Evolutionary conservation across 805 yeast species (phyloP), one percentile per base, ranked within the genome.

Genomic region (Starmerella khaoyaiensis): DNA sequence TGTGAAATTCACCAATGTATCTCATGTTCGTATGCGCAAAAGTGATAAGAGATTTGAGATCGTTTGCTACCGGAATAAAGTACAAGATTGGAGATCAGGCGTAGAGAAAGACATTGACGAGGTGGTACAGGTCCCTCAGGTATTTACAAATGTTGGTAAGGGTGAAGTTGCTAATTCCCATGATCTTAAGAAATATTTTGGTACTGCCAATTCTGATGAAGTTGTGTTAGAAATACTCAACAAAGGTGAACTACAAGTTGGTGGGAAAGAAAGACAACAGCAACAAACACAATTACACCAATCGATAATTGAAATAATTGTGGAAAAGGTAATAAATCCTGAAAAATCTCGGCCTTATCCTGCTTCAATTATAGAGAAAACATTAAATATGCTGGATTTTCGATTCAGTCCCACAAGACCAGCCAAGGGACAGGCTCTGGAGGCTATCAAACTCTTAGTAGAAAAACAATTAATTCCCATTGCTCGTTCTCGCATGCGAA

Each of bases 51-150:
- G 95, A 47, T 90, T 84, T 51, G 98, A 90, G 59, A 71, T 90
- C 31, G 97, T 97, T 0, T 90, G 98, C 54, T 90, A 90, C 57
- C 94, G 82, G 54, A 90, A 90, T 53, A 90, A 90, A 55, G 95
- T 90, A 4, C 97, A 87, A 57, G 98, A 90, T 57, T 90, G 84
- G 74, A 68, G 96, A 49, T 69, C 72, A 44, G 80, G 79, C 41
- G 74, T 81, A 5, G 98, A 90, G 54, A 87, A 82, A 49, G 95
- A 90, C 55, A 57, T 90, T 7, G 97, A 90, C 61, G 98, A 90
- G 55, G 98, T 90, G 2, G 64, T 90, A 25, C 98, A 90, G 57
- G 83, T 90, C 36, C 94, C 84, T n/a, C 94, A 80, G 57, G 93
- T 90, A 1, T 90, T 90, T 52, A 56, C 74, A 24, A 90, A 90